Base-by-base conservation (phyloP, 1,284 basidiomycete species). In the Macrocybe sp. region DNA sequence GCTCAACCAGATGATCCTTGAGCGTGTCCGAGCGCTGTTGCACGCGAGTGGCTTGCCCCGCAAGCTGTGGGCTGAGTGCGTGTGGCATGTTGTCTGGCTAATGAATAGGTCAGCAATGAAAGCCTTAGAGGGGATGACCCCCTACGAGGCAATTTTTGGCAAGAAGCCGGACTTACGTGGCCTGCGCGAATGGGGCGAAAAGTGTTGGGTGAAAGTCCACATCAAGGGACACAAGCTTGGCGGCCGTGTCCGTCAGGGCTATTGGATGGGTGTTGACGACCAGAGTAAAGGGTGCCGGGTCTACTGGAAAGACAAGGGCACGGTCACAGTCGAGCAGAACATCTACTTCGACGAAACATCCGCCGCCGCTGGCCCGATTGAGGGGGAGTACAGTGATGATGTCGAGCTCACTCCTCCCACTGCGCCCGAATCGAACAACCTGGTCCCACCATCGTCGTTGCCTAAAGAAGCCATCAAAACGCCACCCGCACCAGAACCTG, bases 51-150 rank as follows among this genome's bases (percentile, higher is more conserved):
- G 59, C 5, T 52, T 69, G n/a, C 66, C 66, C 0, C 57, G 55
- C 22, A 56, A 36, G 7, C 49, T 72, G 0, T 73, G 69, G 70
- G 65, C 53, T 0, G 62, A 73, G 37, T 14, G 14, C 14, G 14
- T 14, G n/a, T 8, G 37, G 1, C 64, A 72, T 46, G 60, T 59
- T 1, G 57, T 64, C 0, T 75, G 66, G 59, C 41, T 74, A 22
- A 59, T 66, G 52, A 75, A 76, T 49, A 45, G 64, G 1, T 65
- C 63, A 0, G 52, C 61, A 0, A 70, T 65, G 0, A 54, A 57
- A 4, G 56, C 59, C 1, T 55, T 69, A n/a, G 49, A 59, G 6
- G 58, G 56, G 0, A 58, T 44, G 40, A 72, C 67, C 0, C 72
- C 68, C 0, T 60, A 55, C 28, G 58, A 70, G 43, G 43, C 44